A percentile compares a stretch with the other conserved stretches of the same genome.
Evolutionary conservation across 805 yeast species (phyloP).

Genomic region (Vanderwaltozyma yarrowii): DNA sequence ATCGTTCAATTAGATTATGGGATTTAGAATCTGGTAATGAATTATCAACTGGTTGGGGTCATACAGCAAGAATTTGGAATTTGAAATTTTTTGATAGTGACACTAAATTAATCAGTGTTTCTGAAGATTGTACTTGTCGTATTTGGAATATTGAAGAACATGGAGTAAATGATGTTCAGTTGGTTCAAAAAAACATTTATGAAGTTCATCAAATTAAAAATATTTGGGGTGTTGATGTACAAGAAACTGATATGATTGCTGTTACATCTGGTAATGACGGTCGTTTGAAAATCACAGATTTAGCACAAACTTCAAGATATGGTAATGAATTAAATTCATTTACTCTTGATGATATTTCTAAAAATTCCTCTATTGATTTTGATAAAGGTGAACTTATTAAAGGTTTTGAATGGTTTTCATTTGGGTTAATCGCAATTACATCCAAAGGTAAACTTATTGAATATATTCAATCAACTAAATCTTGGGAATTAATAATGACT

Average conservation of each 20-base stretch:
- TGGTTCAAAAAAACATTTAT: slow-evolving; percentile 31
- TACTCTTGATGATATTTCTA: slow-evolving; percentile 29
- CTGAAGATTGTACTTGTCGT: slow-evolving; percentile 83
- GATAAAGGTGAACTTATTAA: slow-evolving; percentile 48
- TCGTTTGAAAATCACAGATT: slow-evolving; percentile 53
- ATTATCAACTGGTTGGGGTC: slow-evolving; percentile 90
- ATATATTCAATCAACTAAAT: slow-evolving; percentile 5
- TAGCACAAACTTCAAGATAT: slow-evolving; percentile 27
- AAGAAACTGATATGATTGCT: slow-evolving; percentile 36
- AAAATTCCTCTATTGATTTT: slow-evolving; percentile 21
- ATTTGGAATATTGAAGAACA: slow-evolving; percentile 48
- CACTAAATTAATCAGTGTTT: slow-evolving; percentile 46
- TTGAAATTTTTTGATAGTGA: slow-evolving; percentile 43
- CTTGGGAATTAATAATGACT: slow-evolving; percentile 24
- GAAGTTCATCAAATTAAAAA: slow-evolving; percentile 80
- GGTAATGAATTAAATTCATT: slow-evolving; percentile 23
- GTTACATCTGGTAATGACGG: slow-evolving; percentile 96
- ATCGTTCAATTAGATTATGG: slow-evolving; percentile 77
- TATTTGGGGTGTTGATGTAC: slow-evolving; percentile 69
- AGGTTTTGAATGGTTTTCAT: slow-evolving; percentile 41
- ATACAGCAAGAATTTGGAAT: slow-evolving; percentile 88
- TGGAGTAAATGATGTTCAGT: slow-evolving; percentile 2
- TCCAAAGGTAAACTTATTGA: slow-evolving; percentile 46
- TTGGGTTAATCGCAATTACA: slow-evolving; percentile 44
- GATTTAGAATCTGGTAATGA: slow-evolving; percentile 45